Conservation (phyloP, 2,329 filamentous ascomycete genomes). For the Exserohilum rostratum region DNA sequence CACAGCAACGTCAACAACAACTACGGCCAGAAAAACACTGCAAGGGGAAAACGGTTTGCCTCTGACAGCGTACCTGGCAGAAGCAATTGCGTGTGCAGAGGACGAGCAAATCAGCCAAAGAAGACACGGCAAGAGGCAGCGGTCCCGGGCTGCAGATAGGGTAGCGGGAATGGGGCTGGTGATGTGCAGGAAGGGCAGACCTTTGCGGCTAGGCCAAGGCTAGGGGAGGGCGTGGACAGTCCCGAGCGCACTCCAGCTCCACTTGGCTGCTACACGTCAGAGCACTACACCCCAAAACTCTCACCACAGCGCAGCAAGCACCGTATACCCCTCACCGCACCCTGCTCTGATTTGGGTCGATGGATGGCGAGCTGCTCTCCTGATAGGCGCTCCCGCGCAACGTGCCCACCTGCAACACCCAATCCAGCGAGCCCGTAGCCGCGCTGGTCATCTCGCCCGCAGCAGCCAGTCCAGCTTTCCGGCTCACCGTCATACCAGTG, state of each 20-base stretch:
- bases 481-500: constrained; percentile 29
- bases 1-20: too few relatives aligned
- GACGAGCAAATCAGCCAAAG: too few relatives aligned
- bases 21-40: background rate
- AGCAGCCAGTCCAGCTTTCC: constrained; percentile 20
- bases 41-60: background rate
- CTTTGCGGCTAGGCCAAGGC: constrained; percentile 1
- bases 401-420: constrained; percentile 30
- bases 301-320: constrained; percentile 15
- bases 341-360: constrained; percentile 23
- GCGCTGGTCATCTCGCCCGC: constrained; percentile 34
- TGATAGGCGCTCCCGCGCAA: constrained; percentile 42
- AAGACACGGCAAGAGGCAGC: background rate
- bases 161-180: constrained; percentile 1
- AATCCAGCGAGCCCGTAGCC: constrained; percentile 39
- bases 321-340: constrained; percentile 13
- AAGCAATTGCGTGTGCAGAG: background rate
- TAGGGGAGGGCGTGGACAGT: constrained; percentile 3
- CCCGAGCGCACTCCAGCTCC: constrained; percentile 12
- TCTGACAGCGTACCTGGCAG: background rate
- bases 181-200: constrained; percentile 6
- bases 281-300: constrained; percentile 19
- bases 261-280: constrained; percentile 27
- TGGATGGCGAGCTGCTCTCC: constrained; percentile 35
- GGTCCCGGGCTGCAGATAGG: constrained; percentile 3